phyloP scores from a whole-genome alignment of 2,329 filamentous ascomycete genomes.

The Colletotrichum magnum region DNA sequence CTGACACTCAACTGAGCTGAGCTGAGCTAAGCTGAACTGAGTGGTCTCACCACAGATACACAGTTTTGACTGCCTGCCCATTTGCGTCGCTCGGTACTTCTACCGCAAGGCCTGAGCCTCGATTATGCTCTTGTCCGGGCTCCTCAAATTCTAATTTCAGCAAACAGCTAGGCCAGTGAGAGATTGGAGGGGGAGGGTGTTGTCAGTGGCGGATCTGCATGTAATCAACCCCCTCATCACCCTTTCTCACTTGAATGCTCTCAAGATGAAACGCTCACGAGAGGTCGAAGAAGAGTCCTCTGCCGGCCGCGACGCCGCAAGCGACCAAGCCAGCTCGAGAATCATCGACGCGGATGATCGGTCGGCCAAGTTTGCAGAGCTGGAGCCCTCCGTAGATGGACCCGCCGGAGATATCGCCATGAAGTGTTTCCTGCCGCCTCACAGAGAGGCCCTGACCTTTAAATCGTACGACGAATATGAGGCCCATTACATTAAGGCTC shows the following conservation, averaged over 20 bases:
- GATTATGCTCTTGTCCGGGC: constrained; percentile 9
- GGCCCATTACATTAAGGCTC: constrained; percentile 84
- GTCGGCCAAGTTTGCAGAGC: constrained; percentile 70
- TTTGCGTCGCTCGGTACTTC: background rate
- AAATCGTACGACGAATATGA: constrained; percentile 85
- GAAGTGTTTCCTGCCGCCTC: constrained; percentile 86
- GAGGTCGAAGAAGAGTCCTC: constrained; percentile 66
- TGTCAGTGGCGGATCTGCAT: constrained; percentile 29
- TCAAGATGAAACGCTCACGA: constrained; percentile 74
- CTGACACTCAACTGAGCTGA: background rate
- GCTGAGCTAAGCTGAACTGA: constrained; percentile 1
- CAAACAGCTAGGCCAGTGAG: constrained; percentile 11
- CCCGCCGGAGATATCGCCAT: constrained; percentile 65
- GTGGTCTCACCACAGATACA: background rate
- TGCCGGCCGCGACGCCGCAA: constrained; percentile 45
- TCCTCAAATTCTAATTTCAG: constrained; percentile 15
- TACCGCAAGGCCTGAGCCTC: constrained; percentile 6
- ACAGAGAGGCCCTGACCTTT: constrained; percentile 80
- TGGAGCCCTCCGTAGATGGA: constrained; percentile 62
- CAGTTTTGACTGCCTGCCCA: background rate
- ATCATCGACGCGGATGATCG: constrained; percentile 44
- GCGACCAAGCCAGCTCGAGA: constrained; percentile 27
- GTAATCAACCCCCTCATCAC: constrained; percentile 34
- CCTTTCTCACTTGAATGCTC: constrained; percentile 27
- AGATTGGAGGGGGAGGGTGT: constrained; percentile 6